Evolutionary conservation across 2,329 filamentous ascomycete species (phyloP).

Genomic region (Podosphaera aphanis): DNA sequence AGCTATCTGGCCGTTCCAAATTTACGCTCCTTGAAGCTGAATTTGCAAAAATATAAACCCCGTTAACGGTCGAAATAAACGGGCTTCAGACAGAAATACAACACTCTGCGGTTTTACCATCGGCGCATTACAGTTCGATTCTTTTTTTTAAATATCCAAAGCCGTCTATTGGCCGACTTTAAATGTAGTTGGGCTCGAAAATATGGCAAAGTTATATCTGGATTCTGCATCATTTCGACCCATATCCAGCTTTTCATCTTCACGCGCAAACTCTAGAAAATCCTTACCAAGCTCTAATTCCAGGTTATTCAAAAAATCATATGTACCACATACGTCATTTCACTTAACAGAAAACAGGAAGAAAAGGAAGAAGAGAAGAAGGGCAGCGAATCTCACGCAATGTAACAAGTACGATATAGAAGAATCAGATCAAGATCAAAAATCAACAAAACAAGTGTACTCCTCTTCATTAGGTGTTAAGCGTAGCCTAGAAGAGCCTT

Average conservation of each 20-base stretch:
- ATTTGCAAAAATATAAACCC: too few species aligned
- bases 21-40: too few species aligned
- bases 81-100: too few species aligned
- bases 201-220: background rate
- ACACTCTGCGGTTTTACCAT: too few species aligned
- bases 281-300: background rate
- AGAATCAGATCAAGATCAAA: background rate
- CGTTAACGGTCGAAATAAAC: too few species aligned
- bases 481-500: background rate
- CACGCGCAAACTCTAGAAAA: background rate
- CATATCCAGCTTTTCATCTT: background rate
- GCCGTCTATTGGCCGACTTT: background rate
- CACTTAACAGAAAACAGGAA: background rate
- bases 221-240: background rate
- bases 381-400: background rate
- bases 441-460: background rate
- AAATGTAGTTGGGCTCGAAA: background rate
- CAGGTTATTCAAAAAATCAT: background rate
- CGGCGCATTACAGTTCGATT: too few species aligned
- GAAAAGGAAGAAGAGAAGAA: background rate
- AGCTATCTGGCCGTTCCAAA: too few species aligned
- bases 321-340: background rate
- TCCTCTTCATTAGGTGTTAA: background rate
- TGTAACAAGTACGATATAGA: background rate
- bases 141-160: background rate